Evolutionary conservation across 2,329 filamentous ascomycete genomes (phyloP), one percentile per base, ranked within the genome.

Genomic region (Cladosporium sp.): DNA sequence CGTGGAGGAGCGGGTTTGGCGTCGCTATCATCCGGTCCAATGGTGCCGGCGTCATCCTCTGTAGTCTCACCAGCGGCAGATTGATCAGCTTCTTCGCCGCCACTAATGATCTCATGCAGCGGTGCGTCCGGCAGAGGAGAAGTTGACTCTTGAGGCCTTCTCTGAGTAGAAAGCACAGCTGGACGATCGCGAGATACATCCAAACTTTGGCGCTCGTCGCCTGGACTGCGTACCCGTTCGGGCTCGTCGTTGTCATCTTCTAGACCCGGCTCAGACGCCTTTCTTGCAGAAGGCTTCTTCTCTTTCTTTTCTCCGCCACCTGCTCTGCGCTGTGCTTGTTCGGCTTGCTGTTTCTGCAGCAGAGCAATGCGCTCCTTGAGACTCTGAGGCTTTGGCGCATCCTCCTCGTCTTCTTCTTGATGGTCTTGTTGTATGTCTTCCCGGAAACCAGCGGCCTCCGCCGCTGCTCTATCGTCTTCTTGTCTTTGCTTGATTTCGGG

Each of bases 281-380:
- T 94, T 74, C 87, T 89, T 1, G 85, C 82, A 6, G 71, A 66
- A 30, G 64, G 39, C 62, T 89, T 88, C 80, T 93, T 96, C 13
- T 91, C 89, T 79, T 96, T 97, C 73, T 96, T 92, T 77, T 96
- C 96, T 64, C 89, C 84, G 18, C 89, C 87, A 43, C 95, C 92
- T 8, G 91, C 91, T 78, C 94, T 91, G 61, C 93, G 85, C 68
- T 90, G 85, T 5, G 93, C 92, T 75, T 95, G 92, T 75, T 98
- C 95, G 76, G 92, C 83, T 78, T 99, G 95, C 77, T 98, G 93
- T 76, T 91, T 94, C 77, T 99, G 95, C 18, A 99, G 83, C 61
- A 97, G 82, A 30, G 95, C 95, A 79, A 99, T 97, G 68, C 95
- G 87, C 77, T 99, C 95, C 79, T 98, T 99, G 67, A 99, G 78